A percentile compares a stretch with the other conserved stretches of the same genome.
Evolutionary conservation across 805 yeast genomes (phyloP).

Genomic region (Sungouiella thailandica): DNA sequence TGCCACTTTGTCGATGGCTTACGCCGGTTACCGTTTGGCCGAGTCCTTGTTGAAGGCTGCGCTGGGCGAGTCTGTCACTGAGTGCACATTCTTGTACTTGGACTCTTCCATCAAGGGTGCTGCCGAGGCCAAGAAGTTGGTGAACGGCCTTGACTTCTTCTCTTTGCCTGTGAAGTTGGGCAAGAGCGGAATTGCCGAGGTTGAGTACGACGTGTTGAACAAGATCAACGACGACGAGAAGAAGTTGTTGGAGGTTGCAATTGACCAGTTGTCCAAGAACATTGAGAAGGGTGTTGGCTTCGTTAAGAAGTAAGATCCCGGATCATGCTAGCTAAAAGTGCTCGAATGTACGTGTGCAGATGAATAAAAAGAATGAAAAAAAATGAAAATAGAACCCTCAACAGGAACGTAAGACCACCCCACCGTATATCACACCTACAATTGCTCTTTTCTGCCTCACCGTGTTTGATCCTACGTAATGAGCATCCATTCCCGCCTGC

Average conservation of each 20-base stretch:
- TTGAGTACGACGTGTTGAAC: conserved; percentile 50
- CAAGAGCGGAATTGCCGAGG: conserved; percentile 49
- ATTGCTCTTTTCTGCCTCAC: too few species aligned
- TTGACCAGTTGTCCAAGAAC: conserved; percentile 49
- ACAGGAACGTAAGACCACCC: too few species aligned
- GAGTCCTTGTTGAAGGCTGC: conserved; percentile 40
- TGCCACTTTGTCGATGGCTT: conserved; percentile 94
- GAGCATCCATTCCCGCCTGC: too few species aligned
- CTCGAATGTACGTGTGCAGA: too few species aligned
- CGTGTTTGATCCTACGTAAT: too few species aligned
- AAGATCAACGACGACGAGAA: conserved; percentile 48
- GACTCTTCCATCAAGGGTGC: conserved; percentile 49
- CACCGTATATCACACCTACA: too few species aligned
- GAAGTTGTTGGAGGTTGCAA: conserved; percentile 49
- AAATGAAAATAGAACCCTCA: too few species aligned
- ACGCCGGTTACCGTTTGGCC: conserved; percentile 82
- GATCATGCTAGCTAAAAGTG: too few species aligned
- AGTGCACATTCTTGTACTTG: conserved; percentile 49
- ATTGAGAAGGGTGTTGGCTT: conserved; percentile 57
- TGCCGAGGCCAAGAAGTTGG: conserved; percentile 43
- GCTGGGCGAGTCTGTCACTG: conserved; percentile 26
- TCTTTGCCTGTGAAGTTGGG: conserved; percentile 60
- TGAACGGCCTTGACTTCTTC: conserved; percentile 44
- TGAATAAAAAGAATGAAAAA: too few species aligned
- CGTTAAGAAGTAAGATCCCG: conserved; percentile 3